Base-by-base conservation (phyloP, 73 alveolate species). In the Durusdinium trenchii region DNA sequence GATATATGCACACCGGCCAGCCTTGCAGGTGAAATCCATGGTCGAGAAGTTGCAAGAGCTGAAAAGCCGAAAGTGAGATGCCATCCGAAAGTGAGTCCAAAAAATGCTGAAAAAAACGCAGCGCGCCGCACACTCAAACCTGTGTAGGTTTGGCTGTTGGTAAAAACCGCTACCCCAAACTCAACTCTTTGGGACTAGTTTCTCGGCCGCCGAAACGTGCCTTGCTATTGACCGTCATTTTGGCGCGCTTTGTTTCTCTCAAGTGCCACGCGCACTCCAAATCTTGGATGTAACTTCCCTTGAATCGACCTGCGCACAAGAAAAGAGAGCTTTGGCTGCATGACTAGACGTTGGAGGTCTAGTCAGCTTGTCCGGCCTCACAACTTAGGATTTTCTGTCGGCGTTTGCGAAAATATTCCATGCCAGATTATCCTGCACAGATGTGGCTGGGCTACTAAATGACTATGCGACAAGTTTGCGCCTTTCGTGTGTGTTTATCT, bases 391-490 rank as follows among this genome's bases (percentile, higher is more conserved):
- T 78, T 78, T 43, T 78, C 43, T 57, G 14, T 28, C 89, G 46
- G 64, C 89, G 64, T 45, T 78, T 78, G 89, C 89, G 47, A 48
- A 82, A 28, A 35, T 14, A 47, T 30, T 82, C 92, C 92, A 82
- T 82, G 92, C 92, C 92, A 46, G 47, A 42, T 57, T 42, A 30
- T 35, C 92, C 92, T 82, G 92, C 92, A 82, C 46, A 46, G 92
- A n/a, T 82, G 92, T 82, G n/a, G 50, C 92, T 82, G n/a, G 92
- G 92, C 47, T 6, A 28, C 69, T 16, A 16, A 12, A 57, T 57
- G n/a, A n/a, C n/a, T n/a, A n/a, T n/a, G n/a, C n/a, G n/a, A n/a
- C n/a, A n/a, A n/a, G n/a, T n/a, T n/a, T n/a, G n/a, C n/a, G n/a
- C n/a, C n/a, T n/a, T n/a, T n/a, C n/a, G n/a, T n/a, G n/a, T n/a